These are phyloP conservation scores for Pythium guiyangense DNA, from an alignment of 352 stramenopile genomes.

Conservation along the genomic window DNA sequence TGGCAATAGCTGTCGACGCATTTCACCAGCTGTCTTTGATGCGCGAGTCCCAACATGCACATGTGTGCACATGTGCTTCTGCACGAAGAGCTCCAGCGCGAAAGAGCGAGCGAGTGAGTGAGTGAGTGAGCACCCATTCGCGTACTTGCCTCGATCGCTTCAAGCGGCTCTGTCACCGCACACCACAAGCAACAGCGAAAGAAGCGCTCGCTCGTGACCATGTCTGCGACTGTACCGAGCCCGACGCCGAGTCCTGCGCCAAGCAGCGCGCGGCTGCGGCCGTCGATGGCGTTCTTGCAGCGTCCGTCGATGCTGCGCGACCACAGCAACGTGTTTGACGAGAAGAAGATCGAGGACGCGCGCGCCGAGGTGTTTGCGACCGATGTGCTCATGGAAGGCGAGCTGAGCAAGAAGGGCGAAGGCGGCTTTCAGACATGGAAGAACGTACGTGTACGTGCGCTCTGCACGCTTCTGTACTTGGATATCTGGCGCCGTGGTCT, in stretches of 20 bases:
- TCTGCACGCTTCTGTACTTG: neutral
- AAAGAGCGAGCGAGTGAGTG: no score
- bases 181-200: no score
- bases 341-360: slow-evolving; percentile 55
- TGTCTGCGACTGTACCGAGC: neutral
- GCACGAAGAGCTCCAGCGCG: neutral
- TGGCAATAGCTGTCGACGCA: neutral
- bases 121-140: no score
- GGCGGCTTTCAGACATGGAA: slow-evolving; percentile 57
- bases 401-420: slow-evolving; percentile 66
- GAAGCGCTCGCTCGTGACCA: neutral
- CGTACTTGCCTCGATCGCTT: neutral
- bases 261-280: slow-evolving; percentile 16
- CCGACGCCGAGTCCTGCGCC: neutral
- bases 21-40: neutral
- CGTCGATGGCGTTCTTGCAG: slow-evolving; percentile 29
- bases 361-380: slow-evolving; percentile 49
- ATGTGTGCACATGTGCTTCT: neutral
- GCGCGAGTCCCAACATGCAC: no score
- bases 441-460: slow-evolving; percentile 49
- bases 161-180: neutral
- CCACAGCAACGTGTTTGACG: slow-evolving; percentile 56
- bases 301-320: slow-evolving; percentile 46
- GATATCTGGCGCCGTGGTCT: no score
- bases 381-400: slow-evolving; percentile 68